Percentiles rank a stretch among this genome's conserved stretches.
phyloP scores from a whole-genome alignment of 2,329 filamentous ascomycete species.

The Cordyceps javanica region DNA sequence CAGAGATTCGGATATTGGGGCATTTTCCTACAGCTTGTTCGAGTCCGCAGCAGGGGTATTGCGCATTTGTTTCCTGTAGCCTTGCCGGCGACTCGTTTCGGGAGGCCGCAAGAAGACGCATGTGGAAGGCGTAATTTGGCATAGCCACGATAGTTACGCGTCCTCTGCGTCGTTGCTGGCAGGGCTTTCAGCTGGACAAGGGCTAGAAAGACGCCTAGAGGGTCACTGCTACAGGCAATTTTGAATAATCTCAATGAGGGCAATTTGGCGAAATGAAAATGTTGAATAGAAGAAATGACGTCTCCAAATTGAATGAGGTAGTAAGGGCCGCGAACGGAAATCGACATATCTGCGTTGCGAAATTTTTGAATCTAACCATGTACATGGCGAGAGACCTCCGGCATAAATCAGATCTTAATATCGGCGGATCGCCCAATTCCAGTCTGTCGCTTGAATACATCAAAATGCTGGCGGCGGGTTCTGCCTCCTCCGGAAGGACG shows the following conservation, averaged over 20 bases:
- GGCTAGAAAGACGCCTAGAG: not conserved
- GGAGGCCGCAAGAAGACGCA: not conserved
- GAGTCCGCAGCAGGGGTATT: not conserved
- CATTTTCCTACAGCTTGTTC: not conserved
- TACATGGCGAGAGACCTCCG: not conserved
- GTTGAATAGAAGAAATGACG: not conserved
- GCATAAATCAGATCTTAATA: not conserved
- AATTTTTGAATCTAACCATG: too few species aligned
- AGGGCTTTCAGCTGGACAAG: not conserved
- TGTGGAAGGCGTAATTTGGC: not conserved
- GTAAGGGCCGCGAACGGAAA: too few species aligned
- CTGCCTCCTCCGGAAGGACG: not conserved
- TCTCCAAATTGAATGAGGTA: not conserved
- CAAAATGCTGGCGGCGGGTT: not conserved
- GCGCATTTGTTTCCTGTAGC: not conserved
- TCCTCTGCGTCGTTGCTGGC: not conserved
- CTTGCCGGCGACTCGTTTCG: not conserved
- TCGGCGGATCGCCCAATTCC: too few species aligned
- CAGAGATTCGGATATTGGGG: not conserved
- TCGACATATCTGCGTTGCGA: too few species aligned
- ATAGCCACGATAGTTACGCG: slow-evolving; percentile 10
- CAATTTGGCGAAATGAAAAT: not conserved
- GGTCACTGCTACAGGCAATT: not conserved
- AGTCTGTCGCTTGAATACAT: not conserved
- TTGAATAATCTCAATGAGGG: not conserved